Conservation (phyloP, 75 land plant species). For the Pinus albicaulis region DNA sequence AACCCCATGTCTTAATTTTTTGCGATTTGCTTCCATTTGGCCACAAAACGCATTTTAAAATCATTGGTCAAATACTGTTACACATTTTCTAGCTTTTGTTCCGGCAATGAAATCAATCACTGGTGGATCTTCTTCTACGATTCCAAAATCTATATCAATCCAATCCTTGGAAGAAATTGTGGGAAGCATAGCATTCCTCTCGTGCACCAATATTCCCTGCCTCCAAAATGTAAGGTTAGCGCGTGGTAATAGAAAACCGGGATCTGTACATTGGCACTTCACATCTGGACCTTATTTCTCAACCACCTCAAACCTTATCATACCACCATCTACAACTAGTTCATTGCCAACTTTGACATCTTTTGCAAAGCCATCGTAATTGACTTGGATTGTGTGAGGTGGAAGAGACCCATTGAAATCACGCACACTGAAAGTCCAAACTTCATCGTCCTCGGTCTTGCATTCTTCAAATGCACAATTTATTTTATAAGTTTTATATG, state of each 20-base stretch:
- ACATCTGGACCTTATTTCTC: slow-evolving; percentile 32
- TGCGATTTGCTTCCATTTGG: no score
- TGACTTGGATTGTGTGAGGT: slow-evolving; percentile 27
- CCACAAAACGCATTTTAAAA: no score
- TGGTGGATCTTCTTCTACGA: no score
- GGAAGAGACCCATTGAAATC: slow-evolving; percentile 22
- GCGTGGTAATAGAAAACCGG: slow-evolving; percentile 35
- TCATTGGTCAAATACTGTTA: no score
- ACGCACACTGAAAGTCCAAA: slow-evolving; percentile 28
- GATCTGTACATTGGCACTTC: slow-evolving; percentile 29
- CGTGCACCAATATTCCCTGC: slow-evolving; percentile 17
- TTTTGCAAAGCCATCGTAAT: slow-evolving; percentile 40
- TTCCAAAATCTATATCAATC: no score
- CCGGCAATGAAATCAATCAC: no score
- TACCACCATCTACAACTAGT: slow-evolving; percentile 42
- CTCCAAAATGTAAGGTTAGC: slow-evolving; percentile 42
- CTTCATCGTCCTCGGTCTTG: slow-evolving; percentile 48
- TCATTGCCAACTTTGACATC: slow-evolving; percentile 32
- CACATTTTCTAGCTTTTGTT: no score
- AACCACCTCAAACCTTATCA: slow-evolving; percentile 34
- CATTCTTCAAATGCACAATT: no score
- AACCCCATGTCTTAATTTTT: no score
- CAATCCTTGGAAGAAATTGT: slow-evolving; percentile 33
- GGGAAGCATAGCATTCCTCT: slow-evolving; percentile 25
- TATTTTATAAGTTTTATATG: no score